These are phyloP conservation scores for Pterocarpus santalinus DNA, from an alignment of 306 rosid genomes.

Conservation along the genomic window DNA sequence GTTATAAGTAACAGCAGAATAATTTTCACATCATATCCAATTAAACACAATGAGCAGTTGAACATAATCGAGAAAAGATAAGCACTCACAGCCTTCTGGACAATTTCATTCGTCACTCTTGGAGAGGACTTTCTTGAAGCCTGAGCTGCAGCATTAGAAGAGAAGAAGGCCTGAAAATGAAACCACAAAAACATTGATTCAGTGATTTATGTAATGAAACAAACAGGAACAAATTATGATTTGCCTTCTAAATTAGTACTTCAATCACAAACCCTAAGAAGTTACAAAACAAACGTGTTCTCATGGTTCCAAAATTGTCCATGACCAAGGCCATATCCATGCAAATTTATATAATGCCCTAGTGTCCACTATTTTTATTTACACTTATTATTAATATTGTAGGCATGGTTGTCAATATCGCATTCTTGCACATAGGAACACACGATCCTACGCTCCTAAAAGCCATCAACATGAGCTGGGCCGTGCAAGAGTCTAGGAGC, in stretches of 20 bases:
- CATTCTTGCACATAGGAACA: too few species aligned
- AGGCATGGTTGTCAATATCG: too few species aligned
- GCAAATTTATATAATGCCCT: not conserved
- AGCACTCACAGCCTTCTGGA: conserved; percentile 89
- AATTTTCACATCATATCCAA: not conserved
- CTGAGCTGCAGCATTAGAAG: conserved; percentile 74
- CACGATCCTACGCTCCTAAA: too few species aligned
- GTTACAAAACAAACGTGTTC: not conserved
- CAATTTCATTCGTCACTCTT: conserved; percentile 87
- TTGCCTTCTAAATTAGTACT: conserved; percentile 13
- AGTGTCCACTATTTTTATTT: conserved; percentile 13
- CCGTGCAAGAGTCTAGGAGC: too few species aligned
- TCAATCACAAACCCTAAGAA: not conserved
- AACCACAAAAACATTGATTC: conserved; percentile 40
- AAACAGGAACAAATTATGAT: not conserved
- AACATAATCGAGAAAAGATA: conserved; percentile 23
- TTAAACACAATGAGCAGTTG: conserved; percentile 31
- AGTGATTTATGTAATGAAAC: conserved; percentile 12
- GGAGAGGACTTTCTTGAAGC: conserved; percentile 87
- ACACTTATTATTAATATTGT: not conserved
- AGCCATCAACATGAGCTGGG: too few species aligned
- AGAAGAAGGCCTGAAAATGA: conserved; percentile 72
- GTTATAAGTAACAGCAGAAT: conserved; percentile 25
- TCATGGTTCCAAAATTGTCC: conserved; percentile 11
- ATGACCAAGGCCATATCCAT: not conserved